A percentile compares a stretch with the other conserved stretches of the same genome.
These are phyloP conservation scores for Talaromyces sp. DNA, from an alignment of 2,329 filamentous ascomycete genomes.

Conservation along the genomic window DNA sequence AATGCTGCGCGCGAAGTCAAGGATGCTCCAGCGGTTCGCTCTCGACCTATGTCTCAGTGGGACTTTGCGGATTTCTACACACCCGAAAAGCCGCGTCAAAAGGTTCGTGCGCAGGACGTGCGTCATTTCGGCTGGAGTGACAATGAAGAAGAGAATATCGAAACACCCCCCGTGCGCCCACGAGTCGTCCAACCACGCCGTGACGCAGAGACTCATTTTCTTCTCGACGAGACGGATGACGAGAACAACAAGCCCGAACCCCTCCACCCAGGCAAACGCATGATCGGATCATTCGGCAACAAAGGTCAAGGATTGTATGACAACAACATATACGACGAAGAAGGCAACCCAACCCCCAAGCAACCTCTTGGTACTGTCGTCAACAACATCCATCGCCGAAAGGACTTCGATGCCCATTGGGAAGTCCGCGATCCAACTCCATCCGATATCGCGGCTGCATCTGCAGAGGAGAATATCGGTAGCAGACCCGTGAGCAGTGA, in stretches of 20 bases:
- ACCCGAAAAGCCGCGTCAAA: slow-evolving; percentile 70
- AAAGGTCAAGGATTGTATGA: slow-evolving; percentile 72
- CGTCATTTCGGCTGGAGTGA: slow-evolving; percentile 76
- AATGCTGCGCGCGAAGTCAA: slow-evolving; percentile 32
- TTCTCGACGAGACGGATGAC: slow-evolving; percentile 73
- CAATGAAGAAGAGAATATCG: slow-evolving; percentile 52
- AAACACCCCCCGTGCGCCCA: slow-evolving; percentile 50
- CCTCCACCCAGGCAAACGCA: slow-evolving; percentile 24
- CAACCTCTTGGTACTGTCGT: slow-evolving; percentile 64
- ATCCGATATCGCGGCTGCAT: slow-evolving; percentile 17
- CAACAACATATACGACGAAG: slow-evolving; percentile 68
- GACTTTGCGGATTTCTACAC: slow-evolving; percentile 85
- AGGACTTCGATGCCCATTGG: slow-evolving; percentile 78
- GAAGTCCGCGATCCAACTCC: slow-evolving; percentile 62
- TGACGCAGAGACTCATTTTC: slow-evolving; percentile 79
- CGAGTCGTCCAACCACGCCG: slow-evolving; percentile 68
- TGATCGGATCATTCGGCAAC: slow-evolving; percentile 58
- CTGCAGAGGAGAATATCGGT: slow-evolving; percentile 44
- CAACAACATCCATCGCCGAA: slow-evolving; percentile 69
- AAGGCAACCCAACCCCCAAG: slow-evolving; percentile 45
- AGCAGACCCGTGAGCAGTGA: slow-evolving; percentile 55
- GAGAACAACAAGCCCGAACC: slow-evolving; percentile 47
- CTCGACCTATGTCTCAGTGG: slow-evolving; percentile 70
- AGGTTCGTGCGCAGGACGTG: slow-evolving; percentile 65
- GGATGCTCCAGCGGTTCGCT: slow-evolving; percentile 27